Conservation (phyloP, 306 rosid species). For the Quercus agrifolia region DNA sequence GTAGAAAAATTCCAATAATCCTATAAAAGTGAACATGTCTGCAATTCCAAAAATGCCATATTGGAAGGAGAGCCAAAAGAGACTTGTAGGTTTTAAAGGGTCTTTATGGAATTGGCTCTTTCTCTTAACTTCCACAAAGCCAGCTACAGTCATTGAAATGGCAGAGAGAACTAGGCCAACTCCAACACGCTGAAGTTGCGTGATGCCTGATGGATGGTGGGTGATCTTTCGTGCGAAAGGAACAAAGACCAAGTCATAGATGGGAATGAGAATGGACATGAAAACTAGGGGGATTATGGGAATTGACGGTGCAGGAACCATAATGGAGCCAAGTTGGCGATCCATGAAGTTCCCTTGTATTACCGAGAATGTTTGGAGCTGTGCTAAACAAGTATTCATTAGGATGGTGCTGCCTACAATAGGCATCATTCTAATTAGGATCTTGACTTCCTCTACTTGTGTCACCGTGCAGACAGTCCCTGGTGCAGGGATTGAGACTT, state of each 20-base stretch:
- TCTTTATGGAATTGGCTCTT: conserved; percentile 39
- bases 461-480: conserved; percentile 82
- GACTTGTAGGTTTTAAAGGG: conserved; percentile 43
- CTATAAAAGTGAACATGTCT: conserved; percentile 85
- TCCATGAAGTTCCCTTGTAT: conserved; percentile 67
- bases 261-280: conserved; percentile 56
- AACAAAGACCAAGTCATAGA: conserved; percentile 67
- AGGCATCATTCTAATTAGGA: conserved; percentile 75
- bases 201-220: conserved; percentile 66
- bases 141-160: conserved; percentile 74
- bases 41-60: conserved; percentile 78
- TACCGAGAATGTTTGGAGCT: conserved; percentile 85
- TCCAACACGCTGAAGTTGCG: conserved; percentile 84
- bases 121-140: conserved; percentile 63
- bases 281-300: conserved; percentile 72
- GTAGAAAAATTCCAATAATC: conserved; percentile 74
- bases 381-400: conserved; percentile 88
- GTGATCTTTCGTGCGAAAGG: conserved; percentile 77
- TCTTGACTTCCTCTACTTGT: conserved; percentile 87
- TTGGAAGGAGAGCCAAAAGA: conserved; percentile 80
- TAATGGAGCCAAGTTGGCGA: conserved; percentile 45
- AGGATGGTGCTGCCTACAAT: conserved; percentile 72
- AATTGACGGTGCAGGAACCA: conserved; percentile 71
- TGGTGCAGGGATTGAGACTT: conserved; percentile 32
- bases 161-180: conserved; percentile 65